phyloP scores from a whole-genome alignment of 139 green algal genomes.

The Chlamydomonas asymmetrica region DNA sequence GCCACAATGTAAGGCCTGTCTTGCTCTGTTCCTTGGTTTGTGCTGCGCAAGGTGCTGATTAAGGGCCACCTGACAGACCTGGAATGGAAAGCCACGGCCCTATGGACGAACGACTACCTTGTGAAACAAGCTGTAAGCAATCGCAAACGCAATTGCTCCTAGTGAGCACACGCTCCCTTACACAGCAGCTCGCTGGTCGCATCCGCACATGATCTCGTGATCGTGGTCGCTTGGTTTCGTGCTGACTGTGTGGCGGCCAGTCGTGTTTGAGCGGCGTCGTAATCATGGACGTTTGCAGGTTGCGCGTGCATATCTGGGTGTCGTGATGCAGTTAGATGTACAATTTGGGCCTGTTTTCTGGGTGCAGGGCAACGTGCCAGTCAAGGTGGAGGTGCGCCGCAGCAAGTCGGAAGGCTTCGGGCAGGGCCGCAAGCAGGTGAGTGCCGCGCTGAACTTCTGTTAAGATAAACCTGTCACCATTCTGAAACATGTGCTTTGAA shows the following conservation, averaged over 20 bases:
- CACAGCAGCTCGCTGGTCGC: neutral
- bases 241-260: neutral
- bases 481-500: no score
- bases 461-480: no score
- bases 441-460: no score
- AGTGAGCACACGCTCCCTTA: neutral
- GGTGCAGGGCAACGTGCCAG: constrained; percentile 42
- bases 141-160: neutral
- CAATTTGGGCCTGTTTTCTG: neutral
- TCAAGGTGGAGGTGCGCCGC: constrained; percentile 63
- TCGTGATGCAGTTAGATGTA: neutral
- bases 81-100: constrained; percentile 29
- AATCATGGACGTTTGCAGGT: neutral
- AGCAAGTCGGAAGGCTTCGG: constrained; percentile 51
- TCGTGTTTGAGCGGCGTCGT: neutral
- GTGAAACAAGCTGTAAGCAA: constrained; percentile 1
- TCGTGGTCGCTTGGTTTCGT: neutral
- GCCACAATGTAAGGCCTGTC: neutral
- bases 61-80: constrained; percentile 38
- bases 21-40: neutral
- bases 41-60: constrained; percentile 25
- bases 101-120: constrained; percentile 42
- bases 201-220: neutral
- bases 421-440: constrained; percentile 43
- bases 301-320: neutral